A percentile compares a stretch with the other conserved stretches of the same genome.
Evolutionary conservation across 805 yeast species (phyloP).

Genomic region (Saccharomycopsis lassenensis): DNA sequence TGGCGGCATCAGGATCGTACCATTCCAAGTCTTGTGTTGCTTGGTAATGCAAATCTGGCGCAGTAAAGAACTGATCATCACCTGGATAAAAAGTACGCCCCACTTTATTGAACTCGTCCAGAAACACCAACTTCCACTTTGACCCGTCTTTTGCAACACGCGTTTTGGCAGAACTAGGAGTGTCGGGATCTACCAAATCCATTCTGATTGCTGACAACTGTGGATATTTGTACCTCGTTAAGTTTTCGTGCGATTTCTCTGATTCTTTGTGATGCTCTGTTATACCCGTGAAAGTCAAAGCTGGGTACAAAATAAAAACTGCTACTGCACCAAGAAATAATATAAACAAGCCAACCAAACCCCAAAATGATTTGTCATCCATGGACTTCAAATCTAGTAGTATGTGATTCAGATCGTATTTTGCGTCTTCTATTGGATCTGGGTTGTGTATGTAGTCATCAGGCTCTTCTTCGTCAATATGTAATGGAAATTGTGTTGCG

Average conservation of each 20-base stretch:
- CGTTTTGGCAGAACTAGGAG: constrained; percentile 39
- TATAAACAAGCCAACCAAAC: constrained; percentile 47
- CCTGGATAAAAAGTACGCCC: constrained; percentile 87
- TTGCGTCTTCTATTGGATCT: constrained; percentile 87
- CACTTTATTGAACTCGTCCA: constrained; percentile 83
- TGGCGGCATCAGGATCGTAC: constrained; percentile 87
- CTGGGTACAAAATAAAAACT: constrained; percentile 75
- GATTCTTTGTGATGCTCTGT: constrained; percentile 24
- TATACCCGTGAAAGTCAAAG: constrained; percentile 70
- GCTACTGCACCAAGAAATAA: constrained; percentile 51
- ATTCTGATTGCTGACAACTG: constrained; percentile 41
- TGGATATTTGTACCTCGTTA: constrained; percentile 42
- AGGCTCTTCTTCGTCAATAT: constrained; percentile 85
- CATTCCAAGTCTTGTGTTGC: constrained; percentile 89
- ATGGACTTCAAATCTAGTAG: constrained; percentile 50
- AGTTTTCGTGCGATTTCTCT: constrained; percentile 26
- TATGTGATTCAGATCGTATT: constrained; percentile 63
- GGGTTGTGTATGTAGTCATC: constrained; percentile 96
- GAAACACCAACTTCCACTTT: constrained; percentile 66
- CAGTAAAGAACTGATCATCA: constrained; percentile 88
- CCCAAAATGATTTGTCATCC: constrained; percentile 53
- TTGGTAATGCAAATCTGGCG: constrained; percentile 70
- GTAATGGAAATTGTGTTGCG: constrained; percentile 80
- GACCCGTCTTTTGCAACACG: constrained; percentile 50
- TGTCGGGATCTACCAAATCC: constrained; percentile 50